Percentiles rank a stretch among this genome's conserved stretches.
Conservation (phyloP, 495 filamentous ascomycete species). For the Bacidia rubella region DNA sequence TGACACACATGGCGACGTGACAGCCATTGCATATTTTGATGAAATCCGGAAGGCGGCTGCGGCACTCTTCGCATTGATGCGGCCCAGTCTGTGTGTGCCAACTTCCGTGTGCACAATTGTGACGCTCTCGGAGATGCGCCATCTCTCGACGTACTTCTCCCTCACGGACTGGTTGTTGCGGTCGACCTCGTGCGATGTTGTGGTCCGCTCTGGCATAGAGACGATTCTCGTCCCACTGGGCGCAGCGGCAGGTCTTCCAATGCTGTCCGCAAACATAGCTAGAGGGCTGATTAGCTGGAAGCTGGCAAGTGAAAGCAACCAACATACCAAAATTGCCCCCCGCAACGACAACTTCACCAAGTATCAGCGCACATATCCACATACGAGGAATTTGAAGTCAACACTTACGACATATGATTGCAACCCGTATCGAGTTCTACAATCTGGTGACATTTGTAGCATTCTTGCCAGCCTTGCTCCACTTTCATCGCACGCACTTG, state of each 20-base stretch:
- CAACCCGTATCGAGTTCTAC: constrained; percentile 33
- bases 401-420: constrained; percentile 32
- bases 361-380: constrained; percentile 6
- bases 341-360: constrained; percentile 35
- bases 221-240: constrained; percentile 26
- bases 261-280: constrained; percentile 35
- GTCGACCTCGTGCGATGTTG: constrained; percentile 22
- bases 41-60: constrained; percentile 14
- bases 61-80: constrained; percentile 23
- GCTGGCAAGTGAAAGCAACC: neutral
- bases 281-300: neutral
- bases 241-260: constrained; percentile 40
- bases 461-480: constrained; percentile 31
- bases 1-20: constrained; percentile 19
- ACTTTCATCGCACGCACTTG: constrained; percentile 24
- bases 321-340: constrained; percentile 36
- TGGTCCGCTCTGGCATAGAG: constrained; percentile 22
- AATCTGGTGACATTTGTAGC: constrained; percentile 24
- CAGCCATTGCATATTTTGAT: constrained; percentile 25
- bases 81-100: constrained; percentile 15
- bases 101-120: constrained; percentile 19
- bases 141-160: constrained; percentile 6
- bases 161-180: neutral
- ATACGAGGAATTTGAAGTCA: neutral
- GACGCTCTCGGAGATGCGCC: constrained; percentile 15